Evolutionary conservation across 306 rosid species (phyloP), one percentile per base, ranked within the genome.

Genomic region (Phaseolus lunatus): DNA sequence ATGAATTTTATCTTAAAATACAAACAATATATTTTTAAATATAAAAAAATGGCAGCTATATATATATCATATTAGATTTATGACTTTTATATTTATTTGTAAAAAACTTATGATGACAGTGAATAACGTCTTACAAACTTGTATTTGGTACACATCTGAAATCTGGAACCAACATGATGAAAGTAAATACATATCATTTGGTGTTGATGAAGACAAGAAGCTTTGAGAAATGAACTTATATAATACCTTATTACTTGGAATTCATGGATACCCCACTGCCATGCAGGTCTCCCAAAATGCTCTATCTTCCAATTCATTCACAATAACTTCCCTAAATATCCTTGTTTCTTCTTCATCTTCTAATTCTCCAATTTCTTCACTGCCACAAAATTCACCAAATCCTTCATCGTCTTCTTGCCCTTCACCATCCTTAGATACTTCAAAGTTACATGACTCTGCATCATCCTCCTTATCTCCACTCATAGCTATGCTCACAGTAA

Each of bases 271-370:
- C 69, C 69, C 69, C 15, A 63, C 26, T 63, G 47, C 69, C 47
- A 63, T 33, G 69, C 69, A 63, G 7, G 45, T 33, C 69, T 63
- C 69, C 69, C 69, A 63, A n/a, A 64, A 64, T 64, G 35, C n/a
- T 64, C 29, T 64, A 19, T 64, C 70, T 35, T 63, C 69, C 1
- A 3, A 63, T 33, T 33, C 47, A n/a, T 63, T 63, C 15, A n/a
- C 69, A 8, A 7, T 9, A 16, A n/a, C 12, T 64, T 4, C 18
- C n/a, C n/a, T n/a, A n/a, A n/a, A n/a, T n/a, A n/a, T n/a, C n/a
- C n/a, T n/a, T n/a, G n/a, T n/a, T 35, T 18, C n/a, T 35, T 29
- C 70, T 18, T 64, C 70, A n/a, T 35, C 70, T 64, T 62, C 68
- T 16, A 62, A 62, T 9, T 3, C 16, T 33, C 26, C 48, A 63